phyloP scores from a whole-genome alignment of 2,329 filamentous ascomycete species.

The Cladophialophora immunda region DNA sequence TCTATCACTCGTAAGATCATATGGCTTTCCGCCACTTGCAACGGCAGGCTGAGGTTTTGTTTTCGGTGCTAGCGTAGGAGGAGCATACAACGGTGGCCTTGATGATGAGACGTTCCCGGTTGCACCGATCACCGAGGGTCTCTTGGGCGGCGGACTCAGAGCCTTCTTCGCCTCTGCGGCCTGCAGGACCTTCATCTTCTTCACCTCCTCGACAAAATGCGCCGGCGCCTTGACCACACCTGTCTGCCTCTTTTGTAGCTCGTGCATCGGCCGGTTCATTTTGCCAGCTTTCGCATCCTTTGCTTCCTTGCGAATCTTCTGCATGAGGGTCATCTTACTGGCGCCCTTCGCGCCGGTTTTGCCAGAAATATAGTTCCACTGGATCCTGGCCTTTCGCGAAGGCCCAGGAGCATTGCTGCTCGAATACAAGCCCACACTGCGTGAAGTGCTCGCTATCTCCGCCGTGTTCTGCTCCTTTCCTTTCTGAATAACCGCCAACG shows the following conservation, averaged over 20 bases:
- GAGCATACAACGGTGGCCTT: constrained; percentile 31
- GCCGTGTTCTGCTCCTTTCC: constrained; percentile 66
- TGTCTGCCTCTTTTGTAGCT: constrained; percentile 50
- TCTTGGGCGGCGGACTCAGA: constrained; percentile 15
- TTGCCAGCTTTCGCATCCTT: constrained; percentile 57
- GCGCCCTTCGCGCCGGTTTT: constrained; percentile 52
- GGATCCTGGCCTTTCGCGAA: constrained; percentile 17
- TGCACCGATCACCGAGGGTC: neutral
- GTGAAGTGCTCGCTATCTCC: constrained; percentile 63
- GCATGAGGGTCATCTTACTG: constrained; percentile 52
- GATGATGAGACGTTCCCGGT: neutral
- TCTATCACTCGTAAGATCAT: constrained; percentile 42
- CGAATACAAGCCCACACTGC: constrained; percentile 15
- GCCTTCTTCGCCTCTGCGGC: constrained; percentile 4
- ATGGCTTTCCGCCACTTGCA: constrained; percentile 21
- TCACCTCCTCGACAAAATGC: constrained; percentile 50
- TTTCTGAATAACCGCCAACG: constrained; percentile 66
- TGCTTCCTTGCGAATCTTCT: constrained; percentile 65
- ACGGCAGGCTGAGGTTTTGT: constrained; percentile 11
- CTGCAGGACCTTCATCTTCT: constrained; percentile 26
- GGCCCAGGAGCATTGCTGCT: constrained; percentile 37
- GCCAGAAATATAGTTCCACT: constrained; percentile 36
- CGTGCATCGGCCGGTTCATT: constrained; percentile 50
- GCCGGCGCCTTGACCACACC: constrained; percentile 51
- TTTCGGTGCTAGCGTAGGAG: neutral